Percentiles rank a stretch among this genome's conserved stretches.
Conservation (phyloP, 1,284 basidiomycete genomes). For the Cutaneotrichosporon spelunceum region DNA sequence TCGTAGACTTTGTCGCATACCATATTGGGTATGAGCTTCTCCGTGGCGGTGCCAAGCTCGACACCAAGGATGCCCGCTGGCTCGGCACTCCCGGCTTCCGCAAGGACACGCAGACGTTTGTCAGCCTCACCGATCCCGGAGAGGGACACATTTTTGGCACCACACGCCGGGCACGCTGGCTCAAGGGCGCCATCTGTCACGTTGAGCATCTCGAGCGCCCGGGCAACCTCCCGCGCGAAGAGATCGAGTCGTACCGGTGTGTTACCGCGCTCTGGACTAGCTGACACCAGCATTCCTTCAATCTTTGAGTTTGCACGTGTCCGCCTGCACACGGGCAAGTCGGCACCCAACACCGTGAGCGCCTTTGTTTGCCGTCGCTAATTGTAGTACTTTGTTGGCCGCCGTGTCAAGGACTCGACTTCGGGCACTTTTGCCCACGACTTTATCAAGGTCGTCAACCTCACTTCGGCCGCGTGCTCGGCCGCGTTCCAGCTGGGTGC, state of each 20-base stretch:
- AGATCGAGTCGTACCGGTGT: constrained; percentile 4
- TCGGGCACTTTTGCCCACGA: neutral
- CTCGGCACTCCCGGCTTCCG: constrained; percentile 3
- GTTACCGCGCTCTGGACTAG: neutral
- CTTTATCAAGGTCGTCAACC: constrained; percentile 6
- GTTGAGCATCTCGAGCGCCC: constrained; percentile 1
- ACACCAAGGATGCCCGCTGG: constrained; percentile 2
- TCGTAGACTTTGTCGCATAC: neutral
- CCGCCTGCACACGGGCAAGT: constrained; percentile 3
- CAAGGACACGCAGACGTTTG: neutral
- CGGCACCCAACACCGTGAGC: constrained; percentile 3
- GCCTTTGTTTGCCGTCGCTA: neutral
- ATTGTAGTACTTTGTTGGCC: neutral
- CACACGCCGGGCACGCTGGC: neutral
- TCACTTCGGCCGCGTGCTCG: neutral
- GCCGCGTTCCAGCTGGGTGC: neutral
- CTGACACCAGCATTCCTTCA: neutral
- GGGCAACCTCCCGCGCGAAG: neutral
- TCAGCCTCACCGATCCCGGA: neutral
- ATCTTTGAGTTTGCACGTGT: constrained; percentile 1
- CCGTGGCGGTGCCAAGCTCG: neutral
- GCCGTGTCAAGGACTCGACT: constrained; percentile 1
- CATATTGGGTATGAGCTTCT: neutral
- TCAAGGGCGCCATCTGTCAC: constrained; percentile 2
- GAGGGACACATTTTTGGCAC: neutral